Evolutionary conservation across 1,139 yeast genomes (phyloP), one percentile per base, ranked within the genome.

Genomic region (Geotrichum fermentans): DNA sequence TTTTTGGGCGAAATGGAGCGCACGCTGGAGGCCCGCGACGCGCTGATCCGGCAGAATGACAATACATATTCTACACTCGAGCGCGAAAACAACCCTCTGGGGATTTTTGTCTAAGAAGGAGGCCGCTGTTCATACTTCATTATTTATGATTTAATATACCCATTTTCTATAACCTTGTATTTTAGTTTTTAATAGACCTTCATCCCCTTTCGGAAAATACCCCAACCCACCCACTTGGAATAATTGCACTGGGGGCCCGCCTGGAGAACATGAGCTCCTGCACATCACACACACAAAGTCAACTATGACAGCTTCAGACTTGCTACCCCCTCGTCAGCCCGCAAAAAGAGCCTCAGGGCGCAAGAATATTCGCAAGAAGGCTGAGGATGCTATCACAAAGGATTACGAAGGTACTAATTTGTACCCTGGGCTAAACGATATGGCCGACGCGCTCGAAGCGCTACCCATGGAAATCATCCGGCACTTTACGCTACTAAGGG

Each of bases 401-500:
- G 28, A 24, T 24, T 6, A 6, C 8, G 28, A 40, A 17, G 18
- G n/a, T 17, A 16, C 7, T 14, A 40, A 40, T 11, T 20, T 40
- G 10, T 76, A 80, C 56, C 95, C 97, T 0, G 98, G 97, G 0
- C 73, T 92, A 51, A 92, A 90, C 67, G 98, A 92, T 63, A 78
- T 92, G 51, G 76, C 87, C 40, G 98, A 92, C 69, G 95, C 92
- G 1, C 77, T 92, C 54, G 95, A 89, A 64, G 96, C 96, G 26
- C 74, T 90, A 56, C 98, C 98, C 1, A 63, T 77, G 53, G 97
- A 89, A 58, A 73, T 88, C 46, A 79, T 89, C 46, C 79, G 92
- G 50, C 92, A 90, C 64, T 81, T 90, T 66, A 92, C 98, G 0
- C 72, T 89, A 24, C 72, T 92, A 56, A 86, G 89, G 63, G 98